Evolutionary conservation across 2,329 filamentous ascomycete species (phyloP).

Genomic region (Aspergillus luchuensis): DNA sequence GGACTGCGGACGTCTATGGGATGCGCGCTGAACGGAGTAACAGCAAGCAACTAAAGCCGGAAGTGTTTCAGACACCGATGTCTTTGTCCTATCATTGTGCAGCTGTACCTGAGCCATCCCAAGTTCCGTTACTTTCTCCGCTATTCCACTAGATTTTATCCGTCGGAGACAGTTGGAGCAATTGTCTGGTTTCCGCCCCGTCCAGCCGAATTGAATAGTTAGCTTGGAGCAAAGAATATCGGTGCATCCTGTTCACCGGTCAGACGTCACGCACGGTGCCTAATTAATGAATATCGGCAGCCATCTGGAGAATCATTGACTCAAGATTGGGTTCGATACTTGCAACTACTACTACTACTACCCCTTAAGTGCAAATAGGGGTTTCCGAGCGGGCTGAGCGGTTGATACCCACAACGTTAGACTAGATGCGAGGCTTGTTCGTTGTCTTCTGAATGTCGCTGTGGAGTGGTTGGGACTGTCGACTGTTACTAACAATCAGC

Average conservation of each 20-base stretch:
- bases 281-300: not conserved
- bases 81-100: not conserved
- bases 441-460: not conserved
- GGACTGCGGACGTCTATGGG: not conserved
- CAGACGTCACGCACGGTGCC: not conserved
- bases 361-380: not conserved
- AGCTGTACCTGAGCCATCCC: conserved; percentile 7
- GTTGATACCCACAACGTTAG: not conserved
- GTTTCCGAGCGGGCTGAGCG: not conserved
- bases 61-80: conserved; percentile 4
- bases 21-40: not conserved
- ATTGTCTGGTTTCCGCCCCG: not conserved
- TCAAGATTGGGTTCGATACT: not conserved
- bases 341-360: not conserved
- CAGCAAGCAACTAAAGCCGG: not conserved
- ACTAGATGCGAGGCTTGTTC: not conserved
- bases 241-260: not conserved
- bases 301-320: too few relatives aligned
- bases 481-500: not conserved
- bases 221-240: not conserved
- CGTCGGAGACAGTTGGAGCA: not conserved
- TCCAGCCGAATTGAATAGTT: not conserved
- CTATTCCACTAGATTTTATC: not conserved
- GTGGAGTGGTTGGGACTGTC: not conserved
- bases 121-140: not conserved